Evolutionary conservation across 192 early-diverging fungal genomes (phyloP).

Genomic region (Coemansia asiatica): DNA sequence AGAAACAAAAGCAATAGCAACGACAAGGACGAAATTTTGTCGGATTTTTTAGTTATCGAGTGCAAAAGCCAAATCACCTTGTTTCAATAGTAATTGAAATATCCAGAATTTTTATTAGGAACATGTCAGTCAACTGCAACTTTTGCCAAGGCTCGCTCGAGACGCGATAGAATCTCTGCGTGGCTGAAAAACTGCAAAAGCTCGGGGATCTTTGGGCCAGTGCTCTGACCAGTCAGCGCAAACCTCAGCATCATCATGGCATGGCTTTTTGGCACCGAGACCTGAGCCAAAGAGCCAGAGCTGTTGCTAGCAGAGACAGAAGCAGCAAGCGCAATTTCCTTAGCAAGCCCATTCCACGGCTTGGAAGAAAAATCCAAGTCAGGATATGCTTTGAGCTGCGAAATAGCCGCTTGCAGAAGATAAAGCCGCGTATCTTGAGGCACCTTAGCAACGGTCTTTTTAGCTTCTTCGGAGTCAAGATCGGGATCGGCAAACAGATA

Average conservation of each 20-base stretch:
- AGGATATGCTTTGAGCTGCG: slow-evolving; percentile 2
- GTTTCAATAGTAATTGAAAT: too few species aligned
- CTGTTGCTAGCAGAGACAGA: slow-evolving; percentile 10
- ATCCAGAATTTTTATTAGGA: too few species aligned
- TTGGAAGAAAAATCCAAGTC: neutral
- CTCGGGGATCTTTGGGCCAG: slow-evolving; percentile 40
- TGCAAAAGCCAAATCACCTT: neutral
- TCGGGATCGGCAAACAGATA: slow-evolving; percentile 43
- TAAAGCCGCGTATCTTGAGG: slow-evolving; percentile 23
- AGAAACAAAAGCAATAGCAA: neutral
- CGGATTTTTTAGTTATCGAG: neutral
- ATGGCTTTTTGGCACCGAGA: slow-evolving; percentile 28
- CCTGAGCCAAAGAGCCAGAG: neutral
- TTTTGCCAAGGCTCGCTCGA: neutral
- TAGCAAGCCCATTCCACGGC: slow-evolving; percentile 26
- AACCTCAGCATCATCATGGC: slow-evolving; percentile 68
- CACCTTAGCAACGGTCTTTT: slow-evolving; percentile 7
- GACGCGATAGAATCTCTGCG: slow-evolving; percentile 5
- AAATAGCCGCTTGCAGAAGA: slow-evolving; percentile 10
- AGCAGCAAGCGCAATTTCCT: slow-evolving; percentile 46
- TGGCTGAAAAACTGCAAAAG: slow-evolving; percentile 26
- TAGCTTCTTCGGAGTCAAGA: neutral
- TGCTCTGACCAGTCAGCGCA: slow-evolving; percentile 60
- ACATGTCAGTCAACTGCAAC: neutral
- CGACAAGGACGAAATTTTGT: neutral